A percentile compares a stretch with the other conserved stretches of the same genome.
Conservation (phyloP, 108 stramenopile species). For the Bacterosira constricta region DNA sequence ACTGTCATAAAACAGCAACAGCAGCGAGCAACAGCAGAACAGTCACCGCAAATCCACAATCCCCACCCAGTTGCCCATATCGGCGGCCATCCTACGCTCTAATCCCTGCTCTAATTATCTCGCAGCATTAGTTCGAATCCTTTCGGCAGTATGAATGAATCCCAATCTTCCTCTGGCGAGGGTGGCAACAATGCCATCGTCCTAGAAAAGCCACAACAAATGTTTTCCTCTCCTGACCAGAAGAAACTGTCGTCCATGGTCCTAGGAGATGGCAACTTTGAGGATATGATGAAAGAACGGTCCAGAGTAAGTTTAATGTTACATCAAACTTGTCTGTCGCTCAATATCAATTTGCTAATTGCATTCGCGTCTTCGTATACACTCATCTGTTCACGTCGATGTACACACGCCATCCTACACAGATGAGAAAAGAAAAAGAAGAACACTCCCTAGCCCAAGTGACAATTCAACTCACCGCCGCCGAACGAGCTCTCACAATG, state of each 20-base stretch:
- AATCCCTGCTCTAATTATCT: no score
- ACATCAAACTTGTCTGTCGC: neutral
- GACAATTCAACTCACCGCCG: constrained; percentile 64
- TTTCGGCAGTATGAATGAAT: neutral
- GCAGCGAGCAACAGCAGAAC: no score
- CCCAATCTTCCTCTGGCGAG: neutral
- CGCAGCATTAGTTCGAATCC: no score
- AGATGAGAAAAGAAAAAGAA: constrained; percentile 78
- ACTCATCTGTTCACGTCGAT: neutral
- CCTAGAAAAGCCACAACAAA: neutral
- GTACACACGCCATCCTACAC: neutral
- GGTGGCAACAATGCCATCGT: neutral
- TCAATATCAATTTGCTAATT: no score
- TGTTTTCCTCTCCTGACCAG: constrained; percentile 27
- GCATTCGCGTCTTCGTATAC: no score
- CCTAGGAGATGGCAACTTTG: constrained; percentile 58
- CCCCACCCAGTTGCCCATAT: no score
- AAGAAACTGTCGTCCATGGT: constrained; percentile 43
- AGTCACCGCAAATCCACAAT: no score
- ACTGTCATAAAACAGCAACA: no score
- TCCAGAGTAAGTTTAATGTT: constrained; percentile 48
- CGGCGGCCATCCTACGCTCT: neutral
- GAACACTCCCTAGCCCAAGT: constrained; percentile 81
- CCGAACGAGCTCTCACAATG: constrained; percentile 72
- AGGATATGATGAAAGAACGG: constrained; percentile 73